Evolutionary conservation across 345 rosid genomes (phyloP).

Genomic region (Turritis glabra): DNA sequence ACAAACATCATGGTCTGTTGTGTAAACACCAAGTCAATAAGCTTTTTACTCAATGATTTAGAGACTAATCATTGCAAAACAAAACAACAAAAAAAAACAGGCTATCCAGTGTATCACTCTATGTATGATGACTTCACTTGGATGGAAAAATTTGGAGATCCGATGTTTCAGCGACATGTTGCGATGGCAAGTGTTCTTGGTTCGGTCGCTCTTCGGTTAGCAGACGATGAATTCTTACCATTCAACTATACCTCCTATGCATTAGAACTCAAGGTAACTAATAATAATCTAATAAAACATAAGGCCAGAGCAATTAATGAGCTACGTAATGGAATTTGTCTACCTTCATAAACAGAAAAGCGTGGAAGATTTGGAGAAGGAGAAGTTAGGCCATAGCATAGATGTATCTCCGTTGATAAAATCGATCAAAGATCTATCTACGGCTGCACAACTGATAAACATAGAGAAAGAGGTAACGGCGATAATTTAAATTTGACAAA

Average conservation of each 20-base stretch:
- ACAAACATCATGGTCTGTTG: neutral
- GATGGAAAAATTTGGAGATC: slow-evolving; percentile 86
- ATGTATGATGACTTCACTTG: slow-evolving; percentile 82
- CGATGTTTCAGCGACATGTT: slow-evolving; percentile 67
- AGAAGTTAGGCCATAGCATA: slow-evolving; percentile 46
- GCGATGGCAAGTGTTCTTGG: slow-evolving; percentile 86
- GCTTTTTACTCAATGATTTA: neutral
- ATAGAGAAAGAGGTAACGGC: slow-evolving; percentile 55
- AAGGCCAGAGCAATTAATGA: neutral
- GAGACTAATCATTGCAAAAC: neutral
- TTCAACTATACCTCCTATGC: slow-evolving; percentile 69
- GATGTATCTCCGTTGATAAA: slow-evolving; percentile 53
- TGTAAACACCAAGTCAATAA: slow-evolving; percentile 1
- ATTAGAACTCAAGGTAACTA: slow-evolving; percentile 61
- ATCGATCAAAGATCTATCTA: slow-evolving; percentile 54
- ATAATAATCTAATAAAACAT: no score
- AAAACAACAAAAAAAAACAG: slow-evolving; percentile 38
- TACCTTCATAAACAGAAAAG: slow-evolving; percentile 45
- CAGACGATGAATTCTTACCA: slow-evolving; percentile 77
- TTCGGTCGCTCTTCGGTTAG: slow-evolving; percentile 71
- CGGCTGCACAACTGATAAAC: slow-evolving; percentile 55
- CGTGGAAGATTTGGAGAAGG: slow-evolving; percentile 56
- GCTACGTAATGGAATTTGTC: neutral
- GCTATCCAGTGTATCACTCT: slow-evolving; percentile 81
- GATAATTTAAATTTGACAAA: neutral